Evolutionary conservation across 768 basidiomycete species (phyloP).

Genomic region (Russula sp.): DNA sequence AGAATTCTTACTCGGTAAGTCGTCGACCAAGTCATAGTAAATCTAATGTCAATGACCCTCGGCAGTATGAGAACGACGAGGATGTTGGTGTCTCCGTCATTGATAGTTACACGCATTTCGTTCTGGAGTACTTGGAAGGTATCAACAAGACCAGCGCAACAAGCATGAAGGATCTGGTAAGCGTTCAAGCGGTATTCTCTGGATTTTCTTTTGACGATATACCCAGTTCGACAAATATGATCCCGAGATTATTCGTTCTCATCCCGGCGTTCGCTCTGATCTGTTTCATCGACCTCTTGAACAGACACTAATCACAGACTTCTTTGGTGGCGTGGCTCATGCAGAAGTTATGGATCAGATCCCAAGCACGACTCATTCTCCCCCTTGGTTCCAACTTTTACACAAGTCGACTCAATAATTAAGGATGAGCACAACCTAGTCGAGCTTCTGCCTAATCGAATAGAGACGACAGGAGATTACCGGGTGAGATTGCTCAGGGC

Average conservation of each 20-base stretch:
- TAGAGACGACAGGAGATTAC: constrained; percentile 10
- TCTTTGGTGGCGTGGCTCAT: constrained; percentile 77
- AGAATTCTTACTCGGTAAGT: constrained; percentile 91
- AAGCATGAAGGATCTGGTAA: constrained; percentile 78
- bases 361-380: background rate
- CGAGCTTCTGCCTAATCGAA: constrained; percentile 6
- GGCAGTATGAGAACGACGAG: constrained; percentile 85
- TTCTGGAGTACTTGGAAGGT: constrained; percentile 87
- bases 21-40: background rate
- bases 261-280: constrained; percentile 85
- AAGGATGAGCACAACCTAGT: background rate
- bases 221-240: constrained; percentile 81
- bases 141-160: constrained; percentile 86
- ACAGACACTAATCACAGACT: constrained; percentile 58
- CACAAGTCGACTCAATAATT: background rate
- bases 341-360: constrained; percentile 54
- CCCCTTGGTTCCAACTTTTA: background rate
- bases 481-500: constrained; percentile 17
- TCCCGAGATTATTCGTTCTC: constrained; percentile 69
- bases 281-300: constrained; percentile 70
- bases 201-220: background rate
- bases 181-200: constrained; percentile 34
- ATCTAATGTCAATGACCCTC: background rate
- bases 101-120: constrained; percentile 89
- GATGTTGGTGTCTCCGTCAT: constrained; percentile 96